Base-by-base conservation (phyloP, 169 alveolate genomes). In the Plasmodium coatneyi region DNA sequence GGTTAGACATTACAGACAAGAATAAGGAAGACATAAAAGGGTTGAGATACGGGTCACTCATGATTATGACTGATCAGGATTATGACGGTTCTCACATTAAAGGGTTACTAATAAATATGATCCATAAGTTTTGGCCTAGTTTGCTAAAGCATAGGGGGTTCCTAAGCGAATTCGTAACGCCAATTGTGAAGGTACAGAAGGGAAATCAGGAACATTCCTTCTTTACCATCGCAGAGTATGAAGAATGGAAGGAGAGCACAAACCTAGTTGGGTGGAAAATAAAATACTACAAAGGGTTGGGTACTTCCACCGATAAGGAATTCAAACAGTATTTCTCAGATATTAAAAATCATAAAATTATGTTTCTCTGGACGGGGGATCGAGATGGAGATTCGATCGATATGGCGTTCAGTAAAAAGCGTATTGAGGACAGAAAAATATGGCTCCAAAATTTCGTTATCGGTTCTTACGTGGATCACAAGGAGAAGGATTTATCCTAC, bases 11-110 rank as follows among this genome's bases (percentile, higher is more conserved):
- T 30, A 89, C 97, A 0, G 96, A 98, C 56, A 98, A 97, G 91
- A 96, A 97, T 82, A 97, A 97, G 80, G 96, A 96, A 30, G 99
- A 98, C 93, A 92, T 98, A 6, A 97, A 97, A 72, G 98, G 98
- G 41, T 97, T 99, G 54, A 96, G 99, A 71, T 99, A 99, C 93
- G 99, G 99, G 2, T 97, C 99, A 5, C 93, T 99, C 43, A 98
- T 99, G 99, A 98, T 99, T 49, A 99, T 99, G 99, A 98, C 99
- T 2, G 99, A 99, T 97, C 99, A 99, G 96, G 99, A 99, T 95
- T 98, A 97, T 84, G 99, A 99, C 94, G 99, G 99, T 0, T 98
- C 99, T 16, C 99, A 99, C 95, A 99, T 99, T 86, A 99, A 99
- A 96, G 99, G 99, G 19, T 97, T 99, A 80, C 96, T 99, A 71